These are phyloP conservation scores for Hapsidospora chrysogenum DNA, from an alignment of 495 filamentous ascomycete species.

Conservation along the genomic window DNA sequence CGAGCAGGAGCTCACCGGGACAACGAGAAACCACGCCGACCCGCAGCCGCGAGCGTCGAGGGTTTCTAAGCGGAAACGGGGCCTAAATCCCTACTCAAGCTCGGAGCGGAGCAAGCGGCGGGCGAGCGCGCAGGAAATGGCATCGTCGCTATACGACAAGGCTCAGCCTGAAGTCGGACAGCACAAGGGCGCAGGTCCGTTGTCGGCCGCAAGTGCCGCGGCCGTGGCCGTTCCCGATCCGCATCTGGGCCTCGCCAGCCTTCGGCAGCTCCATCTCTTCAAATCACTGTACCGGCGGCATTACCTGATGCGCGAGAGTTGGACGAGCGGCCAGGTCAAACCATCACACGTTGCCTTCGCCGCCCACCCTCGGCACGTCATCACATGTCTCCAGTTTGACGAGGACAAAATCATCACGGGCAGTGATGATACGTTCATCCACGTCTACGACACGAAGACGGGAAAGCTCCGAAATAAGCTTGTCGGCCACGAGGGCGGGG, in stretches of 20 bases:
- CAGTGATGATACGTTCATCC: constrained; percentile 94
- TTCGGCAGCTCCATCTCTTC: constrained; percentile 76
- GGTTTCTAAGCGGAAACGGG: constrained; percentile 27
- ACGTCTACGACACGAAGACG: constrained; percentile 96
- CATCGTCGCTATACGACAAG: constrained; percentile 15
- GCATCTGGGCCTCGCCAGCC: constrained; percentile 55
- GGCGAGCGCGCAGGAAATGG: constrained; percentile 22
- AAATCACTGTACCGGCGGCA: constrained; percentile 93
- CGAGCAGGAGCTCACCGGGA: constrained; percentile 28
- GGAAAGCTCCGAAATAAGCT: constrained; percentile 68
- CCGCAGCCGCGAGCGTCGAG: constrained; percentile 15
- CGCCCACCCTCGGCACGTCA: constrained; percentile 88
- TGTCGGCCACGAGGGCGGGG: constrained; percentile 88
- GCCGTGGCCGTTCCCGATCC: constrained; percentile 68
- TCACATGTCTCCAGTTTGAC: constrained; percentile 95
- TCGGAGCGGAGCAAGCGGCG: constrained; percentile 37
- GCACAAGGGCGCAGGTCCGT: constrained; percentile 57
- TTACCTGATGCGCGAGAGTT: constrained; percentile 71
- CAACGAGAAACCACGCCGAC: no score
- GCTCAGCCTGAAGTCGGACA: constrained; percentile 14
- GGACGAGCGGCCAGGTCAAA: constrained; percentile 72
- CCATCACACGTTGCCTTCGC: constrained; percentile 93
- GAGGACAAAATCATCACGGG: constrained; percentile 95
- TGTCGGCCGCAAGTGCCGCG: constrained; percentile 70
- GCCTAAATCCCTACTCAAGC: constrained; percentile 17